A percentile compares a stretch with the other conserved stretches of the same genome.
Evolutionary conservation across 2,329 filamentous ascomycete species (phyloP).

Genomic region (Madurella mycetomatis): DNA sequence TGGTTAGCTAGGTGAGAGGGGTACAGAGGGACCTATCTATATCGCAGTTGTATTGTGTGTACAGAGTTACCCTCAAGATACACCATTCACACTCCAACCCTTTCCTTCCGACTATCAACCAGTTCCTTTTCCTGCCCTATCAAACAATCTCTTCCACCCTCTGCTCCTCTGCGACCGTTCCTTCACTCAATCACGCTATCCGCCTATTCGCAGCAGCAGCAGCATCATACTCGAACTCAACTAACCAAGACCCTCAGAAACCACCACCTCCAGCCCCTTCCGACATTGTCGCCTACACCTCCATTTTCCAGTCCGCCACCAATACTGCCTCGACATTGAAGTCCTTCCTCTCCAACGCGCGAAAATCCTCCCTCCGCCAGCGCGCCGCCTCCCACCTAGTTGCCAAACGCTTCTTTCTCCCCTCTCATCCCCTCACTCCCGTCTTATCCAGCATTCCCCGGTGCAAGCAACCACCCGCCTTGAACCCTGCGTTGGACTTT

Average conservation of each 20-base stretch:
- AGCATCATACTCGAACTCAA: no score
- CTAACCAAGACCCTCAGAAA: background rate
- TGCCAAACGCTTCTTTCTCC: constrained; percentile 48
- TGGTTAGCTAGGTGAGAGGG: no score
- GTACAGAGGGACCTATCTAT: no score
- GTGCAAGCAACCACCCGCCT: constrained; percentile 35
- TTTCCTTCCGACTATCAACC: no score
- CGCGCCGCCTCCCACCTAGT: constrained; percentile 54
- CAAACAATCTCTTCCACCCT: no score
- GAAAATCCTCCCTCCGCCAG: constrained; percentile 56
- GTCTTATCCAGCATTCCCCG: constrained; percentile 41
- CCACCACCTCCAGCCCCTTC: constrained; percentile 2
- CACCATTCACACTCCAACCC: no score
- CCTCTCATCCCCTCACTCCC: constrained; percentile 29
- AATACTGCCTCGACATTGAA: constrained; percentile 58
- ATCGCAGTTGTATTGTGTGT: no score
- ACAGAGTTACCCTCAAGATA: no score
- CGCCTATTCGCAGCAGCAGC: no score
- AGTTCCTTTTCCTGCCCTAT: no score
- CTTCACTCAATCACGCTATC: no score
- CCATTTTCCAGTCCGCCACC: constrained; percentile 60
- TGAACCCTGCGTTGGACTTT: constrained; percentile 65
- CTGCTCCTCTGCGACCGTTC: no score
- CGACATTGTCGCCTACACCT: constrained; percentile 63
- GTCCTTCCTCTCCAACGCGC: constrained; percentile 60